Conservation (phyloP, 352 stramenopile species). For the Phytophthora meadii region DNA sequence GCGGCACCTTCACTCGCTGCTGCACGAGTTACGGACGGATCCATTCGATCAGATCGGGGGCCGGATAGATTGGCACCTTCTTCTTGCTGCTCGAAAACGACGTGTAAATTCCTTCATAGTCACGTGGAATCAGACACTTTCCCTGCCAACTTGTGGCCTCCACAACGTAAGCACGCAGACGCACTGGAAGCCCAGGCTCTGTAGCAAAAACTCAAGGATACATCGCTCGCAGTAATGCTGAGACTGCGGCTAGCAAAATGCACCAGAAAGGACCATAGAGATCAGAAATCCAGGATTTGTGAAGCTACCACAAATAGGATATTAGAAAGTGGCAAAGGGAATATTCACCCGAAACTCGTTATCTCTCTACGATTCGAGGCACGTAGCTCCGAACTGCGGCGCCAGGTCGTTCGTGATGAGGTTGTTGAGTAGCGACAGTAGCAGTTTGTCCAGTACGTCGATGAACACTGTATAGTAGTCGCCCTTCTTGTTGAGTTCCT, state of each 20-base stretch:
- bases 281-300: constrained; percentile 7
- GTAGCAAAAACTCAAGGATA: constrained; percentile 19
- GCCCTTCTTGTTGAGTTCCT: constrained; percentile 73
- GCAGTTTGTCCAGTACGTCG: constrained; percentile 41
- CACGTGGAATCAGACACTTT: constrained; percentile 31
- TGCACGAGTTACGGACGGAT: constrained; percentile 17
- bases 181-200: constrained; percentile 25
- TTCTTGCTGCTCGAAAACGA: constrained; percentile 30
- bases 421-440: constrained; percentile 61
- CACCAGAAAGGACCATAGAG: constrained; percentile 11
- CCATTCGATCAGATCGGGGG: constrained; percentile 12
- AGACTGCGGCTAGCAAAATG: constrained; percentile 29
- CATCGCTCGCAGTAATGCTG: constrained; percentile 13
- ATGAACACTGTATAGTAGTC: constrained; percentile 61
- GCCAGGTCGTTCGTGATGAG: constrained; percentile 47
- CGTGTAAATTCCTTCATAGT: constrained; percentile 27
- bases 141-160: constrained; percentile 5
- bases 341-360: not conserved
- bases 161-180: constrained; percentile 29
- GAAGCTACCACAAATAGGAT: constrained; percentile 35
- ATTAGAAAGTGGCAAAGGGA: constrained; percentile 18
- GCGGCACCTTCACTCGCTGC: constrained; percentile 15
- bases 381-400: constrained; percentile 53
- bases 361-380: constrained; percentile 33
- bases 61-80: constrained; percentile 4